Base-by-base conservation (phyloP, 208 protist genomes). In the Trypanosoma theileri region DNA sequence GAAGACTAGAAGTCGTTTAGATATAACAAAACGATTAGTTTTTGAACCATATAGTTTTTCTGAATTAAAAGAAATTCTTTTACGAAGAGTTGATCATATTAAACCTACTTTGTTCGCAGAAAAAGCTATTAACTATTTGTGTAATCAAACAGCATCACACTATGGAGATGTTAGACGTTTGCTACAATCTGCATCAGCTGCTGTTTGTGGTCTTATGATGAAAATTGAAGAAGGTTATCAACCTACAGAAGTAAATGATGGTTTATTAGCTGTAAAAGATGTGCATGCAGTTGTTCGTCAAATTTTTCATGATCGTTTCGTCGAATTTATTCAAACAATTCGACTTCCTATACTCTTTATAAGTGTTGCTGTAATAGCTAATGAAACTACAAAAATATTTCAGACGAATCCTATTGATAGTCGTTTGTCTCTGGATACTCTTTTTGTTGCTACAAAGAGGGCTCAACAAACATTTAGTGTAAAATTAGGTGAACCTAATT, bases 131-230 rank as follows among this genome's bases (percentile, higher is more conserved):
- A 89, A 89, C 41, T 75, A 88, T 65, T 62, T 96, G 13, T 96
- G 91, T 73, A 82, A 89, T 41, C 88, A 94, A 71, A 93, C 83
- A 7, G 88, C 91, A 45, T 86, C 82, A 4, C 91, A 96, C 52
- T 92, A 91, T 70, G 91, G 91, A n/a, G 91, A 96, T 68, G 91
- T 92, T n/a, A 77, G 91, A 53, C 78, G 91, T 11, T 64, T 96
- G 31, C 72, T 96, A 24, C 91, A 96, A 68, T 86, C 88, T 41
- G 86, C 88, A 0, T 92, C 88, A 16, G 74, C 87, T n/a, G 91
- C 88, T 4, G 73, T 96, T 35, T 94, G 91, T 53, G 79, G 87
- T 64, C 77, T 94, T 1, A 72, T 93, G 26, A 96, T 96, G 82
- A 82, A 69, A 31, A 79, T 92, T 16, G 79, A 89, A 40, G 87